A percentile compares a stretch with the other conserved stretches of the same genome.
These are phyloP conservation scores for Fusarium napiforme DNA, from an alignment of 2,329 filamentous ascomycete genomes.

Conservation along the genomic window DNA sequence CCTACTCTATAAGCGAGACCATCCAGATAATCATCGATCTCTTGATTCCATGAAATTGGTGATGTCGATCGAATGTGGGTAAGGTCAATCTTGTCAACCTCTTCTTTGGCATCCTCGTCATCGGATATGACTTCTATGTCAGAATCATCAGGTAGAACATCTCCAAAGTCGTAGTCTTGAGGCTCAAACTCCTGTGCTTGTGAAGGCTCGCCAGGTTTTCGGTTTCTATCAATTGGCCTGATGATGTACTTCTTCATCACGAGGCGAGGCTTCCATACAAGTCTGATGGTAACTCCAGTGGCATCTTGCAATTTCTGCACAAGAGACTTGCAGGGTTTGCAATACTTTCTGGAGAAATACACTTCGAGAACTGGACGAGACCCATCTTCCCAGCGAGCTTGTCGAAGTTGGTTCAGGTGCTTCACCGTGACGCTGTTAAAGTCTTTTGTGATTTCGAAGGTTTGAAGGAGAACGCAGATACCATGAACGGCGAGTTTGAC, in stretches of 20 bases:
- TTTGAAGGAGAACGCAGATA: slow-evolving; percentile 43
- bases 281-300: slow-evolving; percentile 44
- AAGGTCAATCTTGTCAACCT: slow-evolving; percentile 37
- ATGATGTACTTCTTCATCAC: slow-evolving; percentile 42
- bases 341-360: slow-evolving; percentile 51
- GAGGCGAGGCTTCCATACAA: slow-evolving; percentile 47
- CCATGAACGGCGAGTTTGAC: slow-evolving; percentile 53
- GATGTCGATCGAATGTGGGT: slow-evolving; percentile 23
- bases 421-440: slow-evolving; percentile 32
- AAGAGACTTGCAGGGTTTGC: slow-evolving; percentile 43
- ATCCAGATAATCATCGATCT: slow-evolving; percentile 33
- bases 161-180: slow-evolving; percentile 42
- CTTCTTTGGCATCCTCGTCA: neutral
- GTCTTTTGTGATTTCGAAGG: slow-evolving; percentile 41
- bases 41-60: slow-evolving; percentile 8
- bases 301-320: slow-evolving; percentile 39
- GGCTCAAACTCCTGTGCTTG: slow-evolving; percentile 13
- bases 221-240: neutral
- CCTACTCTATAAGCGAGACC: slow-evolving; percentile 50
- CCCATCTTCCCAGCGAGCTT: slow-evolving; percentile 42
- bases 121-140: slow-evolving; percentile 30
- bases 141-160: slow-evolving; percentile 19
- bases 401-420: slow-evolving; percentile 40
- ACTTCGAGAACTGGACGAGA: slow-evolving; percentile 47
- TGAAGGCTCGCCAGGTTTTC: neutral